Conservation (phyloP, 768 basidiomycete genomes). For the Auriscalpium orientale region DNA sequence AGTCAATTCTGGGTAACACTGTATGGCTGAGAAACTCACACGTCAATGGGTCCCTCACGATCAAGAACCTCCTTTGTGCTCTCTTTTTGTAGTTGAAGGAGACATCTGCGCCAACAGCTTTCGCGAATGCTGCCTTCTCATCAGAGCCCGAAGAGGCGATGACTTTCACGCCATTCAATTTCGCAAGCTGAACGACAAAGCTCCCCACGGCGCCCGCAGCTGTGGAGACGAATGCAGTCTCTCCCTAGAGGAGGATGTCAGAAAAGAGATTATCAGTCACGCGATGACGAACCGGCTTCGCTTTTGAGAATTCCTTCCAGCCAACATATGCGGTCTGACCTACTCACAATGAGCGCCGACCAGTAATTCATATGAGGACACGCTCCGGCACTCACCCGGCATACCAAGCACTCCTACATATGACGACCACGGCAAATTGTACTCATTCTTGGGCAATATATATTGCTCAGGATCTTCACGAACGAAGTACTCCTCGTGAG, state of each 20-base stretch:
- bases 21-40: slow-evolving; percentile 24
- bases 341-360: background rate
- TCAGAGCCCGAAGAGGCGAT: slow-evolving; percentile 67
- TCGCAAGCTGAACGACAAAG: slow-evolving; percentile 37
- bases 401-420: slow-evolving; percentile 46
- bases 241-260: slow-evolving; percentile 26
- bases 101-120: slow-evolving; percentile 56
- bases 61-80: slow-evolving; percentile 42
- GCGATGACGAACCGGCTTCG: slow-evolving; percentile 30
- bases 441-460: slow-evolving; percentile 30
- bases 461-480: slow-evolving; percentile 15
- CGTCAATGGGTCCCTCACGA: slow-evolving; percentile 50
- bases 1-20: background rate
- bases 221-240: slow-evolving; percentile 41
- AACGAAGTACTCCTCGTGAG: slow-evolving; percentile 35
- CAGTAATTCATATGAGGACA: background rate
- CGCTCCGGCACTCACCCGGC: slow-evolving; percentile 16
- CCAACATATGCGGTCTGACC: slow-evolving; percentile 27
- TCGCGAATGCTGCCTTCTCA: slow-evolving; percentile 61
- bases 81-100: slow-evolving; percentile 68
- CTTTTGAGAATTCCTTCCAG: slow-evolving; percentile 35
- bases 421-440: slow-evolving; percentile 39
- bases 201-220: slow-evolving; percentile 27
- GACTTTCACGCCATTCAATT: slow-evolving; percentile 43
- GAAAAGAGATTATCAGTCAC: background rate